Conservation (phyloP, 2,329 filamentous ascomycete species). For the Alternaria triticimaculans region DNA sequence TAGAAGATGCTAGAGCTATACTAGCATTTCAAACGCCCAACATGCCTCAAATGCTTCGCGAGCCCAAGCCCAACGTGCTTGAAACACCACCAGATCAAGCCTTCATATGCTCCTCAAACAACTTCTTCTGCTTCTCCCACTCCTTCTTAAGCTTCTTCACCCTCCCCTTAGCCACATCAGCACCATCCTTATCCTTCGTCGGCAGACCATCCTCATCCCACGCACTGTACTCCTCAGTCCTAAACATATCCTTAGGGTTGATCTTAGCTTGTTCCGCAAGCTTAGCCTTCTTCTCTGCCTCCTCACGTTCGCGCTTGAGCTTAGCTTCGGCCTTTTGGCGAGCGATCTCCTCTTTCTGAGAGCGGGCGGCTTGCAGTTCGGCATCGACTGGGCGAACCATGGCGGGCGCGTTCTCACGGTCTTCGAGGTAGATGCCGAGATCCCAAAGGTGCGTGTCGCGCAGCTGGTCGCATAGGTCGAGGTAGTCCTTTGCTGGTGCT, state of each 20-base stretch:
- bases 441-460: slow-evolving; percentile 83
- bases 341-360: slow-evolving; percentile 60
- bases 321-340: slow-evolving; percentile 54
- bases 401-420: slow-evolving; percentile 74
- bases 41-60: too few relatives aligned
- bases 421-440: slow-evolving; percentile 86
- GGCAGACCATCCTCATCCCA: slow-evolving; percentile 88
- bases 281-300: slow-evolving; percentile 61
- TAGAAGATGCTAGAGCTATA: too few relatives aligned
- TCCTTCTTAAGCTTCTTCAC: slow-evolving; percentile 86
- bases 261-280: slow-evolving; percentile 64
- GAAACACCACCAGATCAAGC: background rate
- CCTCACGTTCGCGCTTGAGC: slow-evolving; percentile 65
- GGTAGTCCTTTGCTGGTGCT: slow-evolving; percentile 71
- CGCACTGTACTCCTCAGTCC: slow-evolving; percentile 67
- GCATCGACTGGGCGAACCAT: slow-evolving; percentile 73
- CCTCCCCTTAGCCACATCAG: slow-evolving; percentile 80
- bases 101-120: slow-evolving; percentile 62
- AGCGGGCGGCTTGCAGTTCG: slow-evolving; percentile 60
- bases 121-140: slow-evolving; percentile 89
- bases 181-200: slow-evolving; percentile 76
- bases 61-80: too few relatives aligned
- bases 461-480: slow-evolving; percentile 73
- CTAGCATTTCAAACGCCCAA: too few relatives aligned
- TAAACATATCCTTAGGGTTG: slow-evolving; percentile 66